Conservation (phyloP, 441 rosid genomes). For the Gossypium lobatum region DNA sequence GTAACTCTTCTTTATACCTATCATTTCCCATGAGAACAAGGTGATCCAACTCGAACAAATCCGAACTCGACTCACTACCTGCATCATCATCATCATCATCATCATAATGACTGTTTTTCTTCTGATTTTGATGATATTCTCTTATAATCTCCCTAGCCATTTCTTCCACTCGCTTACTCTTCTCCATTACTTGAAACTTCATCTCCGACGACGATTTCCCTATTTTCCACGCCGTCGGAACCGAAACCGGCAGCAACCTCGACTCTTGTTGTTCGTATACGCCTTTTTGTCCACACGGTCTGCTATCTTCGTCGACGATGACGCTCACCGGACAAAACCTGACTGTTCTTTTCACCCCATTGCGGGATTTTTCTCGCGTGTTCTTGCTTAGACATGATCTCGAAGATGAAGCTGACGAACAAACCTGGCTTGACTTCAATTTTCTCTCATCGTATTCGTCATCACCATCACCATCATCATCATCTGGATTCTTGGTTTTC, state of each 20-base stretch:
- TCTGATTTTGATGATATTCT: constrained; percentile 45
- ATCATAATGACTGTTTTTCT: constrained; percentile 22
- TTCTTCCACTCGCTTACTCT: constrained; percentile 42
- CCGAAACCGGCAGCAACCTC: constrained; percentile 30
- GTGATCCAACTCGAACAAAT: constrained; percentile 65
- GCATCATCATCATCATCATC: constrained; percentile 29
- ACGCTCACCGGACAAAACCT: constrained; percentile 64
- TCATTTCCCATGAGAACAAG: constrained; percentile 36
- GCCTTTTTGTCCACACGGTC: constrained; percentile 44
- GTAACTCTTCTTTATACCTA: constrained; percentile 52
- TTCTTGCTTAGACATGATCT: constrained; percentile 68
- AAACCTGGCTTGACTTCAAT: constrained; percentile 36
- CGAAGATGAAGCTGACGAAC: constrained; percentile 75
- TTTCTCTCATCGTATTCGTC: constrained; percentile 14
- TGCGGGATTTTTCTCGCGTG: constrained; percentile 45
- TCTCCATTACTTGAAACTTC: constrained; percentile 25
- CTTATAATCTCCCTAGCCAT: constrained; percentile 58
- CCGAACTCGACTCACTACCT: constrained; percentile 57
- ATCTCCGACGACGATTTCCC: constrained; percentile 46
- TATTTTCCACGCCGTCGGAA: constrained; percentile 39
- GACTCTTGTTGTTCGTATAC: constrained; percentile 20
- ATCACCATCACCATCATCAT: constrained; percentile 17
- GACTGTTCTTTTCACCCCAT: constrained; percentile 56
- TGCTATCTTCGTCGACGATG: constrained; percentile 47
- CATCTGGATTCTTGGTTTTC: constrained; percentile 41